Percentiles rank a stretch among this genome's conserved stretches.
Conservation (phyloP, 768 basidiomycete genomes). For the Trametes cinnabarina region DNA sequence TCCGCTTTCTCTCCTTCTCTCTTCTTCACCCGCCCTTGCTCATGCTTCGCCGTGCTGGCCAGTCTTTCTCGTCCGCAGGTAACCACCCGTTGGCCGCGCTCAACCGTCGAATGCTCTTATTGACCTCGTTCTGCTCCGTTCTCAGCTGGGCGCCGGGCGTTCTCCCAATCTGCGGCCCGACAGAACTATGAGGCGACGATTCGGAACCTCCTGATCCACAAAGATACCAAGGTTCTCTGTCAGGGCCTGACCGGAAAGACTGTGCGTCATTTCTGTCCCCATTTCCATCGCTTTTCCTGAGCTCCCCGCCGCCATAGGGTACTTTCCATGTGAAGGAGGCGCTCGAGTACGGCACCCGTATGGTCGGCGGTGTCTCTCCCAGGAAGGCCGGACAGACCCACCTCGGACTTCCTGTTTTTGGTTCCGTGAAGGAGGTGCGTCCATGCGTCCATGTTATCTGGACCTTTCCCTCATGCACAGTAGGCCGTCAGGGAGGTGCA, state of each 20-base stretch:
- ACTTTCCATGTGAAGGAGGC: constrained; percentile 97
- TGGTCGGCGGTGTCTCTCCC: constrained; percentile 97
- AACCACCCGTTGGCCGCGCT: constrained; percentile 19
- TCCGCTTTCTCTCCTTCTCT: constrained; percentile 8
- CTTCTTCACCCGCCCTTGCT: constrained; percentile 5
- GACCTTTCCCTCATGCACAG: constrained; percentile 18
- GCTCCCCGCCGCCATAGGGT: constrained; percentile 50
- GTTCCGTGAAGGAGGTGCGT: constrained; percentile 80
- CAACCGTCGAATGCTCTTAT: neutral
- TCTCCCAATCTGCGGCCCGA: constrained; percentile 74
- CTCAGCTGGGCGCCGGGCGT: constrained; percentile 69
- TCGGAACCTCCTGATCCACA: constrained; percentile 87
- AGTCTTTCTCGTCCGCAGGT: constrained; percentile 55
- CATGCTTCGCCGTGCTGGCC: constrained; percentile 65
- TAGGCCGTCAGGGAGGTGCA: constrained; percentile 84
- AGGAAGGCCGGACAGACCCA: constrained; percentile 96
- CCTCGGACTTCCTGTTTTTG: constrained; percentile 93
- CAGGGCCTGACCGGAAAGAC: constrained; percentile 97
- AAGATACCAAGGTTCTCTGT: constrained; percentile 90
- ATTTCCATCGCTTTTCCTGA: neutral
- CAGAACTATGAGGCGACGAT: constrained; percentile 86
- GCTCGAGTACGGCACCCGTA: constrained; percentile 90
- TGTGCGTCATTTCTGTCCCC: constrained; percentile 37
- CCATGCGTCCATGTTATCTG: neutral
- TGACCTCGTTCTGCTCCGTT: neutral